These are phyloP conservation scores for Xylaria sp. DNA, from an alignment of 2,329 filamentous ascomycete species.

Conservation along the genomic window DNA sequence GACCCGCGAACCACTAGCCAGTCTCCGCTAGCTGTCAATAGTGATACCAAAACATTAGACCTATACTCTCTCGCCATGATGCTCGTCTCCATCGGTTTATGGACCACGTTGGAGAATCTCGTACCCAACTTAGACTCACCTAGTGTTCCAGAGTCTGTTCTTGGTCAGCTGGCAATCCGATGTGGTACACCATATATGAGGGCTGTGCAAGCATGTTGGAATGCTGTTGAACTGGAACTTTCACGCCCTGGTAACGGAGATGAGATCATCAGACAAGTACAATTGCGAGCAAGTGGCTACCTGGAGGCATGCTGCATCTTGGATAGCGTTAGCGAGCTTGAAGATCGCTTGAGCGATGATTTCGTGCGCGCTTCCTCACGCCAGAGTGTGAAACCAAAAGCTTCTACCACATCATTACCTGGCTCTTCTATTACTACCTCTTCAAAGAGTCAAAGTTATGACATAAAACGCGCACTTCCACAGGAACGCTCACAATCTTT, in stretches of 20 bases:
- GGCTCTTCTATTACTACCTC: slow-evolving; percentile 26
- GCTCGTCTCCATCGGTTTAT: slow-evolving; percentile 76
- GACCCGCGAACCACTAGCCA: slow-evolving; percentile 59
- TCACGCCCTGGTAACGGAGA: slow-evolving; percentile 54
- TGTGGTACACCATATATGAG: slow-evolving; percentile 79
- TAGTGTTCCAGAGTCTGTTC: slow-evolving; percentile 64
- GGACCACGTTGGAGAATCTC: slow-evolving; percentile 68
- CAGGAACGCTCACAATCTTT: slow-evolving; percentile 21
- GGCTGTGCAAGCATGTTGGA: slow-evolving; percentile 74
- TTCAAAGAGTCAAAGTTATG: slow-evolving; percentile 4
- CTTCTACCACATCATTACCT: slow-evolving; percentile 19
- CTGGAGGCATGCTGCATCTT: slow-evolving; percentile 67
- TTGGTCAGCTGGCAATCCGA: slow-evolving; percentile 67
- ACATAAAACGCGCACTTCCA: slow-evolving; percentile 18
- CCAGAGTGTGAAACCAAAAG: slow-evolving; percentile 8
- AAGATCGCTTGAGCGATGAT: slow-evolving; percentile 59
- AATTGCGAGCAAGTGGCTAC: slow-evolving; percentile 61
- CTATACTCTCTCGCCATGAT: slow-evolving; percentile 76
- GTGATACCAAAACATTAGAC: slow-evolving; percentile 66
- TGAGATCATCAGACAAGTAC: slow-evolving; percentile 58
- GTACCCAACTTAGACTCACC: slow-evolving; percentile 52
- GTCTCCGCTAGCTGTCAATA: slow-evolving; percentile 54
- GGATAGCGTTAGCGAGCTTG: slow-evolving; percentile 62
- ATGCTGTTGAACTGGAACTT: slow-evolving; percentile 69
- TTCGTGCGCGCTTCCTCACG: slow-evolving; percentile 29